Evolutionary conservation across 805 yeast species (phyloP), one percentile per base, ranked within the genome.

Genomic region (Saturnispora galanensis): DNA sequence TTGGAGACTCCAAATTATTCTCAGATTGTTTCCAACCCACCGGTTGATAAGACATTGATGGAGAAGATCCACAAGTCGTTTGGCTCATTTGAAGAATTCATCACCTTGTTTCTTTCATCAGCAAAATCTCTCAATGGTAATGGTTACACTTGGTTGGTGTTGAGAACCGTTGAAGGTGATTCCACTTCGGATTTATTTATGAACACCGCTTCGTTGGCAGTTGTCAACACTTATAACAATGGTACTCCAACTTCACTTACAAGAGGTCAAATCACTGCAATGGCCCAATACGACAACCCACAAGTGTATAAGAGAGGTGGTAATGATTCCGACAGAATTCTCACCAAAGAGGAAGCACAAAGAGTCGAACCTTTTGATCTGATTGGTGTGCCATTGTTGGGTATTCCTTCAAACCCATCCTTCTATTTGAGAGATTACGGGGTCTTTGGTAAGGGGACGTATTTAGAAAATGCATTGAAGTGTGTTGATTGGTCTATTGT

Each of bases 121-220:
- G 86, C 90, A 10, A 64, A 69, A 41, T 73, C 82, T 4, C 75
- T 87, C 49, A 77, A 81, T 49, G 97, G 97, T 41, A 90, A 86
- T 62, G 98, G 98, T 3, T 79, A 73, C 63, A 84, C 89, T 10
- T 93, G 97, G 93, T 67, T 93, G 15, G 81, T 88, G 17, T 94
- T 90, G 47, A 71, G 70, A 63, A 54, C 52, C 15, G 49, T 50
- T 31, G 56, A 57, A 7, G 46, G 48, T 11, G 49, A 50, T 13
- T 31, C 55, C 16, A 54, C 49, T 47, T 15, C 46, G 16, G 41
- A 38, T 11, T 35, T 35, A 16, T 48, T 52, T 45, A 50, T 60
- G 10, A 56, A 45, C 32, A 48, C 45, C 46, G 75, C 74, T 46
- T 66, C 71, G 30, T 69, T 93, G 54, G 79, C 77, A 42, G 68